Evolutionary conservation across 2,329 filamentous ascomycete species (phyloP).

Genomic region (Apiospora aurea): DNA sequence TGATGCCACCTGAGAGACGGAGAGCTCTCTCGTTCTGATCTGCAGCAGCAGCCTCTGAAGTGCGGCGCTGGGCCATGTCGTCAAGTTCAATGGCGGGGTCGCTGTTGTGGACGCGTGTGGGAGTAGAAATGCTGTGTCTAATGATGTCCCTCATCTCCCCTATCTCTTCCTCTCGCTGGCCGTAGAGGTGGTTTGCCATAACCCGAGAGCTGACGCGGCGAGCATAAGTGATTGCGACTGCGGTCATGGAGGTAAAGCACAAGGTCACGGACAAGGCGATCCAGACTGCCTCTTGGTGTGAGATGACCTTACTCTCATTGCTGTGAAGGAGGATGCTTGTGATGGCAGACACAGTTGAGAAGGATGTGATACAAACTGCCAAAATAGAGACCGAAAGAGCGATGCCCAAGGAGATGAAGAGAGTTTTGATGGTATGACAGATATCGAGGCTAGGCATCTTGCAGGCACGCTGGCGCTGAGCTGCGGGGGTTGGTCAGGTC

Average conservation of each 20-base stretch:
- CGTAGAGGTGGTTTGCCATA: neutral
- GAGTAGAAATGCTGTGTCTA: neutral
- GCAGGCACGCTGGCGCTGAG: neutral
- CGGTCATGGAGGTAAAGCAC: neutral
- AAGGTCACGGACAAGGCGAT: neutral
- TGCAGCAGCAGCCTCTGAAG: neutral
- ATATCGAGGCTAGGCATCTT: neutral
- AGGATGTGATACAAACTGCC: neutral
- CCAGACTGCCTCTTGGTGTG: neutral
- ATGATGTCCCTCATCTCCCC: neutral
- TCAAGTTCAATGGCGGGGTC: neutral
- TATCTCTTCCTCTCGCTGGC: neutral
- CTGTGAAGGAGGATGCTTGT: neutral
- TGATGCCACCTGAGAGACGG: neutral
- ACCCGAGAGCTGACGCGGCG: neutral
- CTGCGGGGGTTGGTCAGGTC: neutral
- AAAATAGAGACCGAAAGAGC: neutral
- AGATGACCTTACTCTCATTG: neutral
- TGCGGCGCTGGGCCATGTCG: neutral
- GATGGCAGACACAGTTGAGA: neutral
- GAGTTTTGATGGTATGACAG: neutral
- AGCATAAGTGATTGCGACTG: neutral
- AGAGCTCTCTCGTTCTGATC: neutral
- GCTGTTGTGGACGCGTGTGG: neutral
- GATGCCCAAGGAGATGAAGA: accelerated